Evolutionary conservation across 805 yeast genomes (phyloP).

Genomic region (Wickerhamomyces subpelliculosus): DNA sequence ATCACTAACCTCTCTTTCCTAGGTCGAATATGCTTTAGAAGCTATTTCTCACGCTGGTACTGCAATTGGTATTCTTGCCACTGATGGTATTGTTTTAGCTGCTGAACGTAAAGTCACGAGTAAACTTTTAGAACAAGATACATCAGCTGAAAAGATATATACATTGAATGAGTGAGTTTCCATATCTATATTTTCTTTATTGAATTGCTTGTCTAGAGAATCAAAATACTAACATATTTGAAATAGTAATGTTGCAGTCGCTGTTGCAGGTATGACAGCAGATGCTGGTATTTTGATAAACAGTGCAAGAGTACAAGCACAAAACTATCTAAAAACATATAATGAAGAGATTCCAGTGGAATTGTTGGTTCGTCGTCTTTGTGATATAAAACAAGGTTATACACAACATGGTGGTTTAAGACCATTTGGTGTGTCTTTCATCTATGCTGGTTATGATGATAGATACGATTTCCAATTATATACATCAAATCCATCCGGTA

Average conservation of each 20-base stretch:
- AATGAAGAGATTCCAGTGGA: slow-evolving; percentile 95
- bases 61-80: slow-evolving; percentile 85
- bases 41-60: slow-evolving; percentile 98
- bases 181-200: not conserved
- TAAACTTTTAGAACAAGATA: slow-evolving; percentile 88
- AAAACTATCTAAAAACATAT: slow-evolving; percentile 75
- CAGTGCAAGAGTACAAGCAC: slow-evolving; percentile 81
- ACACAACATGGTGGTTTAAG: slow-evolving; percentile 98
- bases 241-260: slow-evolving; percentile 64
- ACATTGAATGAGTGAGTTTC: slow-evolving; percentile 56
- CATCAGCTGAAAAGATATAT: slow-evolving; percentile 88
- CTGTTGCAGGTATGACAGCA: slow-evolving; percentile 97
- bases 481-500: slow-evolving; percentile 96
- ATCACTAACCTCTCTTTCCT: slow-evolving; percentile 4
- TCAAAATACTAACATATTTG: slow-evolving; percentile 6
- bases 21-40: slow-evolving; percentile 93
- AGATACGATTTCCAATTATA: slow-evolving; percentile 84
- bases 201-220: too few species aligned
- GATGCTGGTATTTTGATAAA: slow-evolving; percentile 91
- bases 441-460: slow-evolving; percentile 94
- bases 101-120: slow-evolving; percentile 95
- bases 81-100: slow-evolving; percentile 88
- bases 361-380: slow-evolving; percentile 75
- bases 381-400: slow-evolving; percentile 95
- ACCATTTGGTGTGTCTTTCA: slow-evolving; percentile 95